Conservation (phyloP, 2,329 filamentous ascomycete species). For the Penicillium sp. region DNA sequence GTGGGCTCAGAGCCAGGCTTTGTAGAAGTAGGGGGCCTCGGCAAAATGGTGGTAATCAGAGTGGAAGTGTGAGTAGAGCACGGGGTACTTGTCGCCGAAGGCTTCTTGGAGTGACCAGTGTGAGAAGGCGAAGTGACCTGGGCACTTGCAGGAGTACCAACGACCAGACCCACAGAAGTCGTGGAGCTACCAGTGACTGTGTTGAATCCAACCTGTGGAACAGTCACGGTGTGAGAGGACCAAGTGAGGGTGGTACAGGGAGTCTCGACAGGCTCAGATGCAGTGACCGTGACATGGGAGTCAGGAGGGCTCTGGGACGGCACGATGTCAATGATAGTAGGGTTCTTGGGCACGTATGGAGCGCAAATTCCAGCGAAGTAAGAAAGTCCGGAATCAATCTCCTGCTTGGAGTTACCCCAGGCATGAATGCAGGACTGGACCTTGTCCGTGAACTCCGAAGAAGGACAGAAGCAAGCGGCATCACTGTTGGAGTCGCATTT, state of each 20-base stretch:
- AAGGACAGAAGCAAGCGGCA: conserved; percentile 79
- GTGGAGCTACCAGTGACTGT: conserved; percentile 27
- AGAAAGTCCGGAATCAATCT: conserved; percentile 68
- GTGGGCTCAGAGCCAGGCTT: not conserved
- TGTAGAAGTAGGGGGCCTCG: not conserved
- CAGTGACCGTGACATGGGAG: conserved; percentile 38
- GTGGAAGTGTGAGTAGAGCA: not conserved
- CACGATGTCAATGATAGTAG: conserved; percentile 59
- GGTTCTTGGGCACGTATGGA: conserved; percentile 69
- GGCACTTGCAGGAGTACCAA: not conserved
- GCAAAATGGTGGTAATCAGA: not conserved
- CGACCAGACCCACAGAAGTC: conserved; percentile 25
- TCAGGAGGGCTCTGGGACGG: conserved; percentile 47
- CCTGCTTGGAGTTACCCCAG: conserved; percentile 65
- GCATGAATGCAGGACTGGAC: conserved; percentile 78
- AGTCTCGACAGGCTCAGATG: conserved; percentile 5
- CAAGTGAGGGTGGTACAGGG: conserved; percentile 40
- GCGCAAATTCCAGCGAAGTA: conserved; percentile 92
- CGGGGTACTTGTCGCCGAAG: not conserved
- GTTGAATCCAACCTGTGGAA: conserved; percentile 43
- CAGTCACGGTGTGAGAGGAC: conserved; percentile 39
- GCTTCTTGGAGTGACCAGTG: not conserved
- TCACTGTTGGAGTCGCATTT: conserved; percentile 82
- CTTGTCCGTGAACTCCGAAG: conserved; percentile 69
- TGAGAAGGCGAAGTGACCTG: not conserved